Percentiles rank a stretch among this genome's conserved stretches.
Conservation (phyloP, 495 filamentous ascomycete genomes). For the Coniosporium apollinis region DNA sequence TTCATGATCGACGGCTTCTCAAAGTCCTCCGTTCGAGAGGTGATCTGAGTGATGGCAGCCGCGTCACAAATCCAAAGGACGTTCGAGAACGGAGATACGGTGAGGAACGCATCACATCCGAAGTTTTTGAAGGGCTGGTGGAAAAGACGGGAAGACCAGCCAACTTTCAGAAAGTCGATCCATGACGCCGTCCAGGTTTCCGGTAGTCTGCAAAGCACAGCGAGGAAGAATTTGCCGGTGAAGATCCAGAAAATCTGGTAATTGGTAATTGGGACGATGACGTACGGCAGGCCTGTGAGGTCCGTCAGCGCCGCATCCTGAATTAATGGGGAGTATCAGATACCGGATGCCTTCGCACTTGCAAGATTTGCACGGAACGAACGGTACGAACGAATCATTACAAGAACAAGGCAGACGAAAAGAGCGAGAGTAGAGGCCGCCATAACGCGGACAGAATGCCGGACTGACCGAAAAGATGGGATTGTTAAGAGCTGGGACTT, state of each 20-base stretch:
- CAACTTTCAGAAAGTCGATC: slow-evolving; percentile 23
- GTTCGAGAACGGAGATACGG: slow-evolving; percentile 32
- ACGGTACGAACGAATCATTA: too few species aligned
- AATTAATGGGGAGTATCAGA: too few species aligned
- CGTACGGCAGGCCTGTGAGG: background rate
- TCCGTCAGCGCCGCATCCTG: too few species aligned
- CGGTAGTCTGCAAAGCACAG: slow-evolving; percentile 31
- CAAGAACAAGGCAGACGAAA: too few species aligned
- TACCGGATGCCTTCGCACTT: too few species aligned
- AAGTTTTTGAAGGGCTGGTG: slow-evolving; percentile 26
- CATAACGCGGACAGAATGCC: too few species aligned
- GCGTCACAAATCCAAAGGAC: slow-evolving; percentile 36
- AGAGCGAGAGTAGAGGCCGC: too few species aligned
- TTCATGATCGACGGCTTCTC: slow-evolving; percentile 48
- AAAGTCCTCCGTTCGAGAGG: slow-evolving; percentile 43
- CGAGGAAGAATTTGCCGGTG: slow-evolving; percentile 30
- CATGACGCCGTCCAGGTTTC: slow-evolving; percentile 24
- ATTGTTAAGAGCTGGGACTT: too few species aligned
- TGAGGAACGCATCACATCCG: slow-evolving; percentile 36
- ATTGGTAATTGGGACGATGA: slow-evolving; percentile 16
- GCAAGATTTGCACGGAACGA: too few species aligned
- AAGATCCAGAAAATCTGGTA: slow-evolving; percentile 33
- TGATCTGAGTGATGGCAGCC: slow-evolving; percentile 42
- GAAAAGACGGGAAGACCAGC: slow-evolving; percentile 26
- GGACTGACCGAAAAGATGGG: too few species aligned